Conservation (phyloP, 768 basidiomycete genomes). For the Neoboletus subvelutipes region DNA sequence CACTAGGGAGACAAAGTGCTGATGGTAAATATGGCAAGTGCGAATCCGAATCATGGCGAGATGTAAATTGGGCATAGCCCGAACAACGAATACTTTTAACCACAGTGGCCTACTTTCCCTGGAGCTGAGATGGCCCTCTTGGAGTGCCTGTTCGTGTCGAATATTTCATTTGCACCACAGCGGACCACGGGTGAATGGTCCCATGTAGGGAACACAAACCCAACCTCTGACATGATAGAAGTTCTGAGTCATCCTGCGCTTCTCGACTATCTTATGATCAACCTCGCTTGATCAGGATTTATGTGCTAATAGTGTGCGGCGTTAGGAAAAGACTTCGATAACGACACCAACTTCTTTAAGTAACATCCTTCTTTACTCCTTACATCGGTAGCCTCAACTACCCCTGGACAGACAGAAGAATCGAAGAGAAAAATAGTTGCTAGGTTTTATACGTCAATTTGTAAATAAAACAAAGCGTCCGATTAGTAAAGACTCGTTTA, state of each 20-base stretch:
- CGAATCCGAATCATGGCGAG: background rate
- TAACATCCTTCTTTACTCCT: conserved; percentile 28
- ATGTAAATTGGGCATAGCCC: conserved; percentile 1
- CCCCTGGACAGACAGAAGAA: background rate
- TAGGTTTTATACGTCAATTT: conserved; percentile 16
- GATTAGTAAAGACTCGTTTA: conserved; percentile 94
- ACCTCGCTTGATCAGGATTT: conserved; percentile 95
- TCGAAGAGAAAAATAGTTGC: background rate
- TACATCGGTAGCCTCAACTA: background rate
- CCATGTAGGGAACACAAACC: background rate
- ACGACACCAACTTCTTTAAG: conserved; percentile 94
- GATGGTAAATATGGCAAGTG: background rate
- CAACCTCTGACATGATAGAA: background rate
- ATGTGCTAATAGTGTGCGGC: conserved; percentile 73
- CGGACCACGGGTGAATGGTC: background rate
- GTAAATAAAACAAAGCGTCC: conserved; percentile 77
- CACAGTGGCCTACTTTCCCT: background rate
- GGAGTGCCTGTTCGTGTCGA: background rate
- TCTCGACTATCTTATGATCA: conserved; percentile 89
- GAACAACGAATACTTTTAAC: background rate
- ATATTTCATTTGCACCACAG: background rate
- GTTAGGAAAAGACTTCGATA: conserved; percentile 94
- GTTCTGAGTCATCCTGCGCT: conserved; percentile 10
- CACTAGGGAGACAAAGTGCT: background rate
- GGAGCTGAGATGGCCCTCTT: conserved; percentile 5